Conservation (phyloP, 768 basidiomycete genomes). For the Lactarius deliciosus region DNA sequence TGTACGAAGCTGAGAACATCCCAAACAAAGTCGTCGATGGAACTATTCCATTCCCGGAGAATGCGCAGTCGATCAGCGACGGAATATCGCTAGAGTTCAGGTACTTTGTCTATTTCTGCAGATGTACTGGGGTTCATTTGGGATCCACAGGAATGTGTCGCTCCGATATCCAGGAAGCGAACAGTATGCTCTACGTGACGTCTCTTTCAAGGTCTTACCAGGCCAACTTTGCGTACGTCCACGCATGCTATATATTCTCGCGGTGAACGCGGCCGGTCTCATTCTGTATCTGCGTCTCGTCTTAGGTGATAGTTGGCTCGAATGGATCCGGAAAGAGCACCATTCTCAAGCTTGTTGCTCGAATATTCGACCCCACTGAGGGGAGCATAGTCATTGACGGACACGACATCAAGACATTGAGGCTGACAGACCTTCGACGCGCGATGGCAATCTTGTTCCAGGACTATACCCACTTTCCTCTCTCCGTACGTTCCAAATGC, state of each 20-base stretch:
- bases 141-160: conserved; percentile 56
- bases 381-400: conserved; percentile 68
- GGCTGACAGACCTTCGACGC: conserved; percentile 61
- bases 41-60: conserved; percentile 38
- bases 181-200: conserved; percentile 52
- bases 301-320: conserved; percentile 69
- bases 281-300: background rate
- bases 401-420: conserved; percentile 59
- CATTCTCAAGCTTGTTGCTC: conserved; percentile 68
- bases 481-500: conserved; percentile 54
- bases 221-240: conserved; percentile 72
- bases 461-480: conserved; percentile 77
- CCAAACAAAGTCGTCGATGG: conserved; percentile 62
- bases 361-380: conserved; percentile 67
- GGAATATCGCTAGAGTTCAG: conserved; percentile 61
- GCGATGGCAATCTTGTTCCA: conserved; percentile 74
- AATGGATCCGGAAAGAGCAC: conserved; percentile 84
- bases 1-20: conserved; percentile 64
- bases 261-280: background rate
- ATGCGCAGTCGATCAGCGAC: conserved; percentile 19
- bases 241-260: background rate
- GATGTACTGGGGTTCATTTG: conserved; percentile 29
- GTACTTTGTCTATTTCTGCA: conserved; percentile 36
- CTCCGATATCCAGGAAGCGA: conserved; percentile 63
- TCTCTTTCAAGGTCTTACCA: conserved; percentile 67